Evolutionary conservation across 768 basidiomycete genomes (phyloP), one percentile per base, ranked within the genome.

Genomic region (Lentinula aciculospora): DNA sequence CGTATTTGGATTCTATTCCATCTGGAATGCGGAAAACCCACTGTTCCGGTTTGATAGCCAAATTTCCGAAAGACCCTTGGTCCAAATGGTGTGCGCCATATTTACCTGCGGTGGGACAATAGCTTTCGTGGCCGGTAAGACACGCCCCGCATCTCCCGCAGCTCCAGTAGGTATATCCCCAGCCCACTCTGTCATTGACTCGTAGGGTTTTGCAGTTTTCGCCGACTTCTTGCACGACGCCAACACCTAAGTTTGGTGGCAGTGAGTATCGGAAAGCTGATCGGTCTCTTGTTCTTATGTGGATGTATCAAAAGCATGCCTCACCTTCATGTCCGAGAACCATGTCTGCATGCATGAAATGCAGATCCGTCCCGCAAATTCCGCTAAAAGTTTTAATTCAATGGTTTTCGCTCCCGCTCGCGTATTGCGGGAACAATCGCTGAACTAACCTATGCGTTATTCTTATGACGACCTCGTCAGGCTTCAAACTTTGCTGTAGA

Each of bases 261-360:
- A 49, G 3, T 4, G 3, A 21, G 27, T 7, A 45, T 19, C 17
- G 13, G n/a, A 36, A 19, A 21, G 21, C 23, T 21, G 8, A 44
- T 44, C 42, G 42, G 8, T n/a, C 19, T 44, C 8, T 3, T 9
- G n/a, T 4, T 23, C 19, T 42, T 6, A 5, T 15, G 37, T 4
- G n/a, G n/a, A 42, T 25, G 1, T 44, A 17, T 56, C 29, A 21
- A 25, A 13, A 17, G 40, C 13, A 15, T 23, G 13, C 27, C n/a
- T 47, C 51, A 53, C 74, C 75, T 61, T 76, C 74, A 36, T 76
- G 75, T 1, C 75, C 72, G n/a, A 76, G 68, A 5, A 71, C 73
- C 61, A 72, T 72, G 48, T 72, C 71, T 5, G 25, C 48, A 10
- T 53, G 13, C 58, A 63, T 67, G 59, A 63, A 69, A 48, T 74